Percentiles rank a stretch among this genome's conserved stretches.
These are phyloP conservation scores for Yamadazyma aaseri DNA, from an alignment of 1,139 yeast genomes.

Conservation along the genomic window DNA sequence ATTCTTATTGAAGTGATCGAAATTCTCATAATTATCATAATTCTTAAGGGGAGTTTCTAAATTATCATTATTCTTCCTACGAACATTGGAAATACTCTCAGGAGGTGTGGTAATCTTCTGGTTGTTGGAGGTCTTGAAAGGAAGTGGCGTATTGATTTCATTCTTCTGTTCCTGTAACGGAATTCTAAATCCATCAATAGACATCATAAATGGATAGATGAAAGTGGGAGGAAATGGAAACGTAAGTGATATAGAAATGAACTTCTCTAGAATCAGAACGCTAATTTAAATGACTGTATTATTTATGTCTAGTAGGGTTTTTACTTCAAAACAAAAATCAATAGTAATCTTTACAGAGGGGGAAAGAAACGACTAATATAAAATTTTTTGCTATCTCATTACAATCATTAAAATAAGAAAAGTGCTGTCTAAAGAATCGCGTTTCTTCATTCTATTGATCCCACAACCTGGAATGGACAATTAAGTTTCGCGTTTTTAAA, in stretches of 20 bases:
- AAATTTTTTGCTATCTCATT: slow-evolving; percentile 2
- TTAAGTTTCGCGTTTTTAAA: slow-evolving; percentile 4
- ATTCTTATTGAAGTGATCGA: slow-evolving; percentile 7
- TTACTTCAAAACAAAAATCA: too few species aligned
- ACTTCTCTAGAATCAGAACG: too few species aligned
- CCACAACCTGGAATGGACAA: neutral
- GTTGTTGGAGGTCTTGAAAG: slow-evolving; percentile 5
- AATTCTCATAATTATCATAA: slow-evolving; percentile 9
- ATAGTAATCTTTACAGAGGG: too few species aligned
- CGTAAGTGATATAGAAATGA: too few species aligned
- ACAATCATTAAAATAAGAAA: neutral
- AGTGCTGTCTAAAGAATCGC: slow-evolving; percentile 5
- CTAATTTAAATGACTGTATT: too few species aligned
- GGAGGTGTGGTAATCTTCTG: slow-evolving; percentile 40
- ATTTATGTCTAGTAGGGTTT: too few species aligned
- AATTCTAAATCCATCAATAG: slow-evolving; percentile 17
- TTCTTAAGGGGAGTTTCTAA: slow-evolving; percentile 20
- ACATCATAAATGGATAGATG: slow-evolving; percentile 7
- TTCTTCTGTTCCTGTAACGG: slow-evolving; percentile 17
- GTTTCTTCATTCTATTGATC: slow-evolving; percentile 5
- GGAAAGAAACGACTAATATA: neutral
- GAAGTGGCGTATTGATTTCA: slow-evolving; percentile 18
- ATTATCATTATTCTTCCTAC: slow-evolving; percentile 7
- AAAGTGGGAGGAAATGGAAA: too few species aligned
- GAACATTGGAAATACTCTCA: slow-evolving; percentile 19